These are phyloP conservation scores for Erodium maritimum DNA, from an alignment of 345 rosid species.

Conservation along the genomic window DNA sequence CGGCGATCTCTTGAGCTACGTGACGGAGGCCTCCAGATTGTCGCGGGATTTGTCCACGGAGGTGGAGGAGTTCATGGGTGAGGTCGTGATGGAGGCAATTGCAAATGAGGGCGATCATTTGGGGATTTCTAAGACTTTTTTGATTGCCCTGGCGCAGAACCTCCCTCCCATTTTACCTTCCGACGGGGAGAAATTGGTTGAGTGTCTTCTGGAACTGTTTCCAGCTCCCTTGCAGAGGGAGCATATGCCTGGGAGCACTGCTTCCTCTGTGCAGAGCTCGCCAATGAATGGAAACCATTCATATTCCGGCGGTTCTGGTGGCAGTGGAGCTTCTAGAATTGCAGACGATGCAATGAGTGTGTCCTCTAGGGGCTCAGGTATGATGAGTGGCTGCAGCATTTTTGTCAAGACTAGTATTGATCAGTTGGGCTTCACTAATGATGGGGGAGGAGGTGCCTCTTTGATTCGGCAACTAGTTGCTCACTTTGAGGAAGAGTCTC, in stretches of 20 bases:
- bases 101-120: constrained; percentile 21
- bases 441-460: constrained; percentile 37
- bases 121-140: constrained; percentile 45
- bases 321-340: constrained; percentile 36
- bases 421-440: constrained; percentile 12
- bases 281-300: constrained; percentile 37
- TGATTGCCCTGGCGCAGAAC: constrained; percentile 58
- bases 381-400: constrained; percentile 32
- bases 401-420: constrained; percentile 40
- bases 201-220: constrained; percentile 58
- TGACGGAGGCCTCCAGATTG: constrained; percentile 33
- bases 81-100: constrained; percentile 45
- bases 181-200: constrained; percentile 60
- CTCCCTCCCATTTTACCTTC: constrained; percentile 50
- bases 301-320: constrained; percentile 9
- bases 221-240: constrained; percentile 16
- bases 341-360: constrained; percentile 1
- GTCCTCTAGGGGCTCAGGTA: too few species aligned
- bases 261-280: constrained; percentile 24
- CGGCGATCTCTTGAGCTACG: constrained; percentile 51
- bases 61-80: constrained; percentile 56
- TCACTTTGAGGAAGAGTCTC: constrained; percentile 75
- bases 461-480: constrained; percentile 50
- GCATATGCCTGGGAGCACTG: not conserved
- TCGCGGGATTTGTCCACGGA: constrained; percentile 56